These are phyloP conservation scores for Camellia oleifera DNA, from an alignment of 179 eudicot species.

Conservation along the genomic window DNA sequence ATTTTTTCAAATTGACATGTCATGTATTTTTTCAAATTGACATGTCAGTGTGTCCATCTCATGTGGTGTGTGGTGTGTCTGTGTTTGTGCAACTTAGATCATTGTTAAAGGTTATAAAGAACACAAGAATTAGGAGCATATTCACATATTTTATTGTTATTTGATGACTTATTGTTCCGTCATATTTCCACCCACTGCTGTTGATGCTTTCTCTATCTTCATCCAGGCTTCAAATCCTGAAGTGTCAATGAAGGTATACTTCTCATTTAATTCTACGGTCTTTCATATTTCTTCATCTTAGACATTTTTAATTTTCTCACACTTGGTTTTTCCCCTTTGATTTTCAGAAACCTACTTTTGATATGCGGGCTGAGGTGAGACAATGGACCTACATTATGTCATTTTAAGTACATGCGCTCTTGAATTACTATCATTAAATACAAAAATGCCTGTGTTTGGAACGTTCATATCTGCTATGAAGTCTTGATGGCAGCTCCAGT, in stretches of 20 bases:
- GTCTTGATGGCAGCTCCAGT: background rate
- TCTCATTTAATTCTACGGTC: background rate
- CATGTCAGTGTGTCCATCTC: too few relatives aligned
- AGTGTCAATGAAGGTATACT: slow-evolving; percentile 31
- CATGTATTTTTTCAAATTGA: too few relatives aligned
- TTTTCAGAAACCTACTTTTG: slow-evolving; percentile 42
- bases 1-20: too few relatives aligned
- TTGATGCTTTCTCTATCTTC: slow-evolving; percentile 9
- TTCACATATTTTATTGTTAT: background rate
- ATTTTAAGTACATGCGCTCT: background rate
- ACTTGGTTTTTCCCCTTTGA: background rate
- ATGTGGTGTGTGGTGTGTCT: too few relatives aligned
- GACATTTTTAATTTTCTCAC: background rate
- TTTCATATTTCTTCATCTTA: background rate
- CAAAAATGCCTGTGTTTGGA: background rate
- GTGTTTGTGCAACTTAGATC: too few relatives aligned
- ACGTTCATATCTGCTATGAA: background rate
- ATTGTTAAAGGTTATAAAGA: background rate
- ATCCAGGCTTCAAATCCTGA: slow-evolving; percentile 36
- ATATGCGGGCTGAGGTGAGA: slow-evolving; percentile 70
- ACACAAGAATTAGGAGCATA: background rate
- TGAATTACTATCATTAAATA: background rate
- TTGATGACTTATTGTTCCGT: background rate
- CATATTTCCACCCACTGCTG: background rate
- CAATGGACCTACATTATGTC: background rate